These are phyloP conservation scores for Pleurotus salmoneostramineus DNA, from an alignment of 768 basidiomycete genomes.

Conservation along the genomic window DNA sequence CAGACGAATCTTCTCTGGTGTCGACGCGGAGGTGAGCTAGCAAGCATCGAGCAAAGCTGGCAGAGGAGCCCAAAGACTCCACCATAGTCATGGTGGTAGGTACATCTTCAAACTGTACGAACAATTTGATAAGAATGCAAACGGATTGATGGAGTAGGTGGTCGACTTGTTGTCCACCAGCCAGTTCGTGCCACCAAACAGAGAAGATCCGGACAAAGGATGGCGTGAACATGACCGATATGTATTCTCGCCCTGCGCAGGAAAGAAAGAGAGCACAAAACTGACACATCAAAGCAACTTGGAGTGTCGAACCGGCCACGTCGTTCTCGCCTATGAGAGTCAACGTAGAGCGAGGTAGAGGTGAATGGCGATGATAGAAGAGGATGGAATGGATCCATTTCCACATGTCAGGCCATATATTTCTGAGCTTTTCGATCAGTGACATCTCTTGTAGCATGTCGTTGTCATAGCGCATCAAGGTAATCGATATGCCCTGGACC, in stretches of 20 bases:
- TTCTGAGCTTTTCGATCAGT: no score
- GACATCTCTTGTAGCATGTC: no score
- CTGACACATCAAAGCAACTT: background rate
- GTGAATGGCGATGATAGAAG: background rate
- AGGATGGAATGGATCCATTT: background rate
- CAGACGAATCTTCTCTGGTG: background rate
- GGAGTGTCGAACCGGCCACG: background rate
- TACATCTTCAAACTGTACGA: background rate
- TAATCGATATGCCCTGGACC: no score
- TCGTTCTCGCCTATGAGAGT: background rate
- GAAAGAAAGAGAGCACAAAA: no score
- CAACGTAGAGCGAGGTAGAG: background rate
- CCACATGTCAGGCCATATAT: background rate
- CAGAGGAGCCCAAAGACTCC: background rate
- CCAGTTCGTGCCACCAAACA: no score
- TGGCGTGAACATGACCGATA: no score
- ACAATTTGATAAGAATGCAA: background rate
- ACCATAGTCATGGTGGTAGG: background rate
- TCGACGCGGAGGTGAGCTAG: background rate
- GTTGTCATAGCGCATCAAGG: no score
- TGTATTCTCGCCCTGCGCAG: no score
- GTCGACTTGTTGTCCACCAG: no score
- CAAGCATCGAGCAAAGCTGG: background rate
- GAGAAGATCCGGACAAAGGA: no score
- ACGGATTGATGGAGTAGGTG: no score